Evolutionary conservation across 805 yeast genomes (phyloP), one percentile per base, ranked within the genome.

Genomic region (Candida yuanshanica): DNA sequence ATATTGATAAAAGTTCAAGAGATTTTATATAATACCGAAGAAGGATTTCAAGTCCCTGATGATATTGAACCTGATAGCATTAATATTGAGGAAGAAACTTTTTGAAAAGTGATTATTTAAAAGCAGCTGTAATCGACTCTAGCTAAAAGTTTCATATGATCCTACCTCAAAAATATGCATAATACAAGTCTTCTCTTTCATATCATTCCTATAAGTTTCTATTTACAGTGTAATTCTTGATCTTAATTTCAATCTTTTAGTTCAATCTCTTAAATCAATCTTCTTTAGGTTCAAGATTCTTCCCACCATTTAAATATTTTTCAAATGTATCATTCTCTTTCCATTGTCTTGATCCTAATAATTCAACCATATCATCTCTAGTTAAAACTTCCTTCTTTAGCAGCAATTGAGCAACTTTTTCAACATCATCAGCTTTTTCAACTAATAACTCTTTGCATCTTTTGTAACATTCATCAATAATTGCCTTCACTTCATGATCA

Each of bases 281-380:
- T 37, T 43, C 41, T 7, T 39, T 31, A 17, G 42, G 42, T 20
- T 52, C 47, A 13, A 53, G 53, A 34, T 43, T 43, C 46, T 47
- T 46, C 16, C 50, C 55, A 35, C 44, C 45, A 35, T 52, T 77
- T 41, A 77, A 65, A 51, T 83, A 83, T 63, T 84, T 83, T 63
- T 86, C 88, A 63, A 89, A 88, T 5, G 95, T 96, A 52, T 87
- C 96, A 56, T 87, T 89, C 59, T 89, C 96, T 18, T 86, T 83
- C 72, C 83, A 93, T 11, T 96, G 96, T 47, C 99, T 75, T 60
- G 83, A 83, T 11, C 99, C 99, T 36, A 93, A 65, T 39, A 93
- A 60, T 39, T 85, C 72, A 44, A 90, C 80, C 95, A 93, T 88
- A 58, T 93, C 99, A 53, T 87, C 95, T 62, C 99, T 78, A 4